Conservation (phyloP, 2,329 filamentous ascomycete genomes). For the Pseudophaeomoniella oleicola region DNA sequence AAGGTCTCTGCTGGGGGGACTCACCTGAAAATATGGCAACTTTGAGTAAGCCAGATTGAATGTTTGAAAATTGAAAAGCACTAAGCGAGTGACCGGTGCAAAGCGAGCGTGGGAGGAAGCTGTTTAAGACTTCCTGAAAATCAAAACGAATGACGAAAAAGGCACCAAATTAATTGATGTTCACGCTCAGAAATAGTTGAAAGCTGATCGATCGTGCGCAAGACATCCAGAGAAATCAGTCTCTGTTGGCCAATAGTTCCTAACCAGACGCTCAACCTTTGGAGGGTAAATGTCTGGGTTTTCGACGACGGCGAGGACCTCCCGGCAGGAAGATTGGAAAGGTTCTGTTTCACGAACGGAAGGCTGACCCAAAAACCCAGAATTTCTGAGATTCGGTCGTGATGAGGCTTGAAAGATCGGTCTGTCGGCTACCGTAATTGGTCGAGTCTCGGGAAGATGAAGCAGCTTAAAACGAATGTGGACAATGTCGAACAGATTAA, state of each 20-base stretch:
- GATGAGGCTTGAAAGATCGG: neutral
- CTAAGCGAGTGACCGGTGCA: slow-evolving; percentile 30
- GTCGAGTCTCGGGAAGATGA: slow-evolving; percentile 16
- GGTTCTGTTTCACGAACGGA: neutral
- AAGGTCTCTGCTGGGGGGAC: slow-evolving; percentile 10
- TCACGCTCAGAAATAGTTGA: neutral
- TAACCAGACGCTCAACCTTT: neutral
- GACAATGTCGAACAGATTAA: slow-evolving; percentile 17
- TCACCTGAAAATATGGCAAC: slow-evolving; percentile 29
- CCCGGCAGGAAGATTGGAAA: slow-evolving; percentile 5
- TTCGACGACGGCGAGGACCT: slow-evolving; percentile 1
- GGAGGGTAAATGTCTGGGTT: neutral
- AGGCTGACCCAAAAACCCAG: slow-evolving; percentile 12
- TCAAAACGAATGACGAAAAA: neutral
- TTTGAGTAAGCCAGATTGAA: slow-evolving; percentile 36
- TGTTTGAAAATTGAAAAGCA: slow-evolving; percentile 27
- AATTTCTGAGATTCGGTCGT: neutral
- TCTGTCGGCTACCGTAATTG: slow-evolving; percentile 7
- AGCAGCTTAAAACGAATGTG: slow-evolving; percentile 14
- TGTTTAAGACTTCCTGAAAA: neutral
- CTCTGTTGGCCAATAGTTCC: neutral
- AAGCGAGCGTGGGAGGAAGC: neutral
- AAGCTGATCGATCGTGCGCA: neutral
- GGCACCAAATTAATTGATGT: neutral
- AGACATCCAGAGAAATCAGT: neutral